These are phyloP conservation scores for Talaromyces pinophilus DNA, from an alignment of 2,329 filamentous ascomycete species.

Conservation along the genomic window DNA sequence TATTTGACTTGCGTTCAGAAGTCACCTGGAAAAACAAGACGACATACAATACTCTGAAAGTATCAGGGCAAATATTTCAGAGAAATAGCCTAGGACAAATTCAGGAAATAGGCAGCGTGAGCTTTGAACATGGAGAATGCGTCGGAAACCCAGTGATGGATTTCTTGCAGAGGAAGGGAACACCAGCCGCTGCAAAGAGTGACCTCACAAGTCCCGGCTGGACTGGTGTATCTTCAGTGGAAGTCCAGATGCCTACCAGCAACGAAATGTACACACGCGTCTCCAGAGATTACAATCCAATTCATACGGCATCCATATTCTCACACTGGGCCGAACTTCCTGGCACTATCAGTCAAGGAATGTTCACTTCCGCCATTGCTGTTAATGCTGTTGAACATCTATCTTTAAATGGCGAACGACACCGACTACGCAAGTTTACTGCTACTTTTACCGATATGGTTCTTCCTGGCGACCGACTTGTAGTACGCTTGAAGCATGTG, in stretches of 20 bases:
- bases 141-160: slow-evolving; percentile 1
- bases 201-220: slow-evolving; percentile 8
- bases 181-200: neutral
- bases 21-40: slow-evolving; percentile 3
- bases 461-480: slow-evolving; percentile 88
- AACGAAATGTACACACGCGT: slow-evolving; percentile 98
- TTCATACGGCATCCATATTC: slow-evolving; percentile 96
- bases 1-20: neutral
- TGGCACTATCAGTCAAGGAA: slow-evolving; percentile 96
- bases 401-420: slow-evolving; percentile 97
- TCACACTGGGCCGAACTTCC: slow-evolving; percentile 95
- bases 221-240: slow-evolving; percentile 5
- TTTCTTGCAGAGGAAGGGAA: neutral
- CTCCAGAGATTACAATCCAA: slow-evolving; percentile 97
- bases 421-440: slow-evolving; percentile 94
- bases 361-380: slow-evolving; percentile 97
- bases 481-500: slow-evolving; percentile 91
- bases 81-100: neutral
- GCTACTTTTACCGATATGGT: slow-evolving; percentile 97
- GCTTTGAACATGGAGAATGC: slow-evolving; percentile 5
- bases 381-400: slow-evolving; percentile 87
- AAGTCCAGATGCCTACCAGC: slow-evolving; percentile 36
- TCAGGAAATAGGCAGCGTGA: neutral
- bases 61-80: neutral
- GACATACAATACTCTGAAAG: neutral